A percentile compares a stretch with the other conserved stretches of the same genome.
These are phyloP conservation scores for Irpex lacteus DNA, from an alignment of 1,284 basidiomycete species.

Conservation along the genomic window DNA sequence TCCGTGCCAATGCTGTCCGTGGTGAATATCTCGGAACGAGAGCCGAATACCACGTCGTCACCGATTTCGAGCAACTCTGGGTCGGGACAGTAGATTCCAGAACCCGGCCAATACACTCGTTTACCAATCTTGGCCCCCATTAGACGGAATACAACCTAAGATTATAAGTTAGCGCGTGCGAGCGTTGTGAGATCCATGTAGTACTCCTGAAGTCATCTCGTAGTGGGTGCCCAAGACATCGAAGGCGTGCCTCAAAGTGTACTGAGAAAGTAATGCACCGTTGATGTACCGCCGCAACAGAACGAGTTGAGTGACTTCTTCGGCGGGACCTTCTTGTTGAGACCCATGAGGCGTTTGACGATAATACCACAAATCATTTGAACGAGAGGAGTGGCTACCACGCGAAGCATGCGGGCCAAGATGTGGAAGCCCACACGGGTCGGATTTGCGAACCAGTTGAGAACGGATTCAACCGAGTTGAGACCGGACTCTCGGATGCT, in stretches of 20 bases:
- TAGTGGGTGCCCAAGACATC: conserved; percentile 43
- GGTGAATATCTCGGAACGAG: conserved; percentile 41
- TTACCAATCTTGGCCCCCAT: conserved; percentile 47
- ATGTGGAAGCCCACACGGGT: conserved; percentile 37
- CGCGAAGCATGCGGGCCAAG: conserved; percentile 37
- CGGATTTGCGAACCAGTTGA: conserved; percentile 42
- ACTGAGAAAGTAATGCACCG: conserved; percentile 33
- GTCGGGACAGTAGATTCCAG: conserved; percentile 42
- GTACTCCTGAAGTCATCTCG: conserved; percentile 35
- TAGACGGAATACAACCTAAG: conserved; percentile 30
- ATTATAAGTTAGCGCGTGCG: too few species aligned
- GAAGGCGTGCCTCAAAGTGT: conserved; percentile 34
- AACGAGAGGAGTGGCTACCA: conserved; percentile 35
- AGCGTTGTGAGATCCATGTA: too few species aligned
- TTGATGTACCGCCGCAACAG: conserved; percentile 40
- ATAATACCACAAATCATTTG: conserved; percentile 38
- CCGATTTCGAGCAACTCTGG: conserved; percentile 46
- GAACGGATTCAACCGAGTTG: conserved; percentile 36
- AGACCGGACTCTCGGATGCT: conserved; percentile 23
- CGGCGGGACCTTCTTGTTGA: conserved; percentile 30
- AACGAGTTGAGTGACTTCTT: conserved; percentile 29
- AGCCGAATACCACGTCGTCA: conserved; percentile 47
- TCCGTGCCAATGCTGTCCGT: conserved; percentile 38
- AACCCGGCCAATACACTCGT: conserved; percentile 47
- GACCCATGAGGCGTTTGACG: conserved; percentile 39